A percentile compares a stretch with the other conserved stretches of the same genome.
Evolutionary conservation across 2,329 filamentous ascomycete genomes (phyloP).

Genomic region (Pezicula carpinea): DNA sequence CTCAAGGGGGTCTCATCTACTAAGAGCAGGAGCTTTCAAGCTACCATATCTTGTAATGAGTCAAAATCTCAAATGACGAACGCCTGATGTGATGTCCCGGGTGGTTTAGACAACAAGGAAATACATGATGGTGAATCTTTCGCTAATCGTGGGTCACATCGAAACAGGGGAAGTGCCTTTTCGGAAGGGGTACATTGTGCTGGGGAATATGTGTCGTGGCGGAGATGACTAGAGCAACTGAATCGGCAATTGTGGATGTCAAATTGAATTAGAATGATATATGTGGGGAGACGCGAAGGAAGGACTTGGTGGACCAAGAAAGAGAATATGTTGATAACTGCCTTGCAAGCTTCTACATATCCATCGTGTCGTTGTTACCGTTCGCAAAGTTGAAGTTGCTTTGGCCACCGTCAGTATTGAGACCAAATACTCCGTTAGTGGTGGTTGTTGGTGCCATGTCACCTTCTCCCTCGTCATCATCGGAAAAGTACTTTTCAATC

Average conservation of each 20-base stretch:
- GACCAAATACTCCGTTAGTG: conserved; percentile 70
- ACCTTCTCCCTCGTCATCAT: conserved; percentile 77
- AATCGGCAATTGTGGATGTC: conserved; percentile 13
- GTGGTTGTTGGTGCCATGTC: conserved; percentile 63
- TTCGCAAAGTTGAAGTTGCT: conserved; percentile 94
- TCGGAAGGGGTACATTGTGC: conserved; percentile 14
- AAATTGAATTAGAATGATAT: conserved; percentile 25
- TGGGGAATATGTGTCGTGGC: conserved; percentile 7
- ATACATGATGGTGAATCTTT: conserved; percentile 35
- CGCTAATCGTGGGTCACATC: conserved; percentile 31
- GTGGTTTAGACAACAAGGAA: conserved; percentile 21
- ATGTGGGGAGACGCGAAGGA: conserved; percentile 13
- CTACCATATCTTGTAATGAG: conserved; percentile 25
- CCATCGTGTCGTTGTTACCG: conserved; percentile 69
- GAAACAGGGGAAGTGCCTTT: conserved; percentile 15
- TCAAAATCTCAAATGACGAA: conserved; percentile 20
- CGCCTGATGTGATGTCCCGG: conserved; percentile 26
- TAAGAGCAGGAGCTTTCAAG: conserved; percentile 30
- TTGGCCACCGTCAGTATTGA: conserved; percentile 63
- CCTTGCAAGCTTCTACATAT: conserved; percentile 51
- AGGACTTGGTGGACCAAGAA: conserved; percentile 11
- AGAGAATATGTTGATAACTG: conserved; percentile 12
- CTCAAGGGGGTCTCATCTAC: neutral
- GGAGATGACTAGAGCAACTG: conserved; percentile 4
- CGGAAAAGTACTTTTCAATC: conserved; percentile 99